Percentiles rank a stretch among this genome's conserved stretches.
Conservation (phyloP, 108 stramenopile species). For the Stephanodiscus minutulus region DNA sequence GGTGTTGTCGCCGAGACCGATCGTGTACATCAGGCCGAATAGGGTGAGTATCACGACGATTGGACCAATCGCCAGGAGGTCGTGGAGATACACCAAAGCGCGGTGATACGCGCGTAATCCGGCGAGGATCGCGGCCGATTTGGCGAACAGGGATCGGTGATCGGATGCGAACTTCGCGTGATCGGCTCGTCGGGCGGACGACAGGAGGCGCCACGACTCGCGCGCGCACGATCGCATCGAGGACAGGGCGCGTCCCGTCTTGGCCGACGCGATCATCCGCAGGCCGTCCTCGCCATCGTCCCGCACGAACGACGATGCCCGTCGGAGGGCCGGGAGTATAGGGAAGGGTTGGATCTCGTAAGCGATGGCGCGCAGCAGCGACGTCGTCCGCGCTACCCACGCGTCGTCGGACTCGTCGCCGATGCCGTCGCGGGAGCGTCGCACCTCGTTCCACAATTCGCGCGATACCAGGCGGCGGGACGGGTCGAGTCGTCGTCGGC, state of each 20-base stretch:
- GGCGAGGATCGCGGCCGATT: neutral
- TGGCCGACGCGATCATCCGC: too few relatives aligned
- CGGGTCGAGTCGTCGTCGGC: neutral
- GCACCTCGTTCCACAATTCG: neutral
- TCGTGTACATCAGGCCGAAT: conserved; percentile 63
- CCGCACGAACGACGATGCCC: neutral
- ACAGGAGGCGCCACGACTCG: too few relatives aligned
- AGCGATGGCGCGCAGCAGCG: neutral
- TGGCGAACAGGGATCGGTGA: neutral
- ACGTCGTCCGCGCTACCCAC: neutral
- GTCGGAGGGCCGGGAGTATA: too few relatives aligned
- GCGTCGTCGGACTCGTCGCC: neutral
- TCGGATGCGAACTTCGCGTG: too few relatives aligned
- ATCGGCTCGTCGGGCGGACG: neutral
- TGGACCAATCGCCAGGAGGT: conserved; percentile 68
- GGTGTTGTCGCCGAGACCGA: conserved; percentile 71
- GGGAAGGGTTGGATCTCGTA: neutral
- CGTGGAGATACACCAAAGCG: conserved; percentile 29
- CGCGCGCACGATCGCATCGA: too few relatives aligned
- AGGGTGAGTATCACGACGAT: conserved; percentile 66
- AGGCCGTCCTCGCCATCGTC: too few relatives aligned
- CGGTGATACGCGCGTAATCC: conserved; percentile 23
- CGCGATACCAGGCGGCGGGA: neutral
- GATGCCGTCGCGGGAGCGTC: neutral
- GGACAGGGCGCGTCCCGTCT: too few relatives aligned